Evolutionary conservation across 441 rosid species (phyloP), one percentile per base, ranked within the genome.

Genomic region (Daphne laureola): DNA sequence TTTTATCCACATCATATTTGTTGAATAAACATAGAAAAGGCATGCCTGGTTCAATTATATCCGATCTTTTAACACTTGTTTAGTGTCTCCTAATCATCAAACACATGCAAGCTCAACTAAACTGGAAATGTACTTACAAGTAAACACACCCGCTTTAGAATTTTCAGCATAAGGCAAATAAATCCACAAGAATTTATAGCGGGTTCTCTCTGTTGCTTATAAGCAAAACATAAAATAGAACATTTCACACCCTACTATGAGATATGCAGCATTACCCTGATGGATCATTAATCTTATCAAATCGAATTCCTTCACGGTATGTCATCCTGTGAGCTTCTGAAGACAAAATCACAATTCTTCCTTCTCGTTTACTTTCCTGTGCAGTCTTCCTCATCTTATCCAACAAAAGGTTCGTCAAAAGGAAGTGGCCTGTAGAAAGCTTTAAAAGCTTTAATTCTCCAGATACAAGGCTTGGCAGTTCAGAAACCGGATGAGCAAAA

Each of bases 301-400:
- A 78, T 47, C 69, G 81, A 64, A 85, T 82, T 47, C 90, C 90
- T 53, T 75, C 78, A 17, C 35, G 53, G 49, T 80, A 78, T 11
- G 80, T 13, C 31, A 48, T 56, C 4, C 67, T 69, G 53, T 85
- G 90, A 55, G 70, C 78, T 14, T 47, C 67, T 21, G 94, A 85
- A 25, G 90, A 68, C 15, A 85, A 82, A 44, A 66, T 80, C 44
- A 82, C 66, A 46, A 86, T 75, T 61, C 91, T 72, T 63, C 87
- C 87, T 70, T 84, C 84, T 60, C 58, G 77, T 48, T 46, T 59
- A 49, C 77, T 75, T 59, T 62, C 58, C 41, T n/a, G 62, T 16
- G 86, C 70, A 21, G 92, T 75, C 61, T 70, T 72, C 72, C 81
- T 84, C 87, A 84, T 79, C 3, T 58, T 79, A 18, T 81, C 92